Base-by-base conservation (phyloP, 345 rosid genomes). In the Anastatica hierochuntica region DNA sequence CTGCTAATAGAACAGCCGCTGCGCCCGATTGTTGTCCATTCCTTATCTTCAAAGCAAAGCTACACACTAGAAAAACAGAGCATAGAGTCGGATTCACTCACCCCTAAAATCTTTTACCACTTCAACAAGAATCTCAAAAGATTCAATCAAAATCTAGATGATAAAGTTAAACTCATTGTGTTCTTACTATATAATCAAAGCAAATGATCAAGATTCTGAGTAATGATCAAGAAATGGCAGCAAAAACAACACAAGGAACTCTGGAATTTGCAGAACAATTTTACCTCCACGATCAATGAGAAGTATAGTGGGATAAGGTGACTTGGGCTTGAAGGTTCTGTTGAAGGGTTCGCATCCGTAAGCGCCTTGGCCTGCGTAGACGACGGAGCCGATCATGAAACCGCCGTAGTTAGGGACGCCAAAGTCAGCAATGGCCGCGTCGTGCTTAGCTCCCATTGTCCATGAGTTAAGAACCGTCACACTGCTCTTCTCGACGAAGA, bases 201-300 rank as follows among this genome's bases (percentile, higher is more conserved):
- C n/a, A n/a, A n/a, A n/a, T n/a, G n/a, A n/a, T n/a, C n/a, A n/a
- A n/a, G n/a, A n/a, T n/a, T n/a, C n/a, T n/a, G n/a, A n/a, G n/a
- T n/a, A n/a, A 27, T 14, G 50, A 19, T 31, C 14, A 27, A 48
- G 40, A 49, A 60, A 20, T 13, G 5, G 41, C 4, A 11, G 33
- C 23, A 29, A 29, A 24, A 21, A 15, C 14, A 48, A 30, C 10
- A 56, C 2, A 1, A 21, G 5, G 9, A 43, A 19, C 14, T 30
- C 10, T 44, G 1, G 34, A n/a, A n/a, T n/a, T n/a, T n/a, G n/a
- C n/a, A n/a, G n/a, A n/a, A n/a, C n/a, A n/a, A n/a, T n/a, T n/a
- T 30, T 75, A 90, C 98, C 96, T 81, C 98, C 98, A 51, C 98
- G 86, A 35, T 90, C 95, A 23, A 90, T 70, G 33, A 90, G 92